phyloP scores from a whole-genome alignment of 768 basidiomycete genomes.

The Floccularia luteovirens region DNA sequence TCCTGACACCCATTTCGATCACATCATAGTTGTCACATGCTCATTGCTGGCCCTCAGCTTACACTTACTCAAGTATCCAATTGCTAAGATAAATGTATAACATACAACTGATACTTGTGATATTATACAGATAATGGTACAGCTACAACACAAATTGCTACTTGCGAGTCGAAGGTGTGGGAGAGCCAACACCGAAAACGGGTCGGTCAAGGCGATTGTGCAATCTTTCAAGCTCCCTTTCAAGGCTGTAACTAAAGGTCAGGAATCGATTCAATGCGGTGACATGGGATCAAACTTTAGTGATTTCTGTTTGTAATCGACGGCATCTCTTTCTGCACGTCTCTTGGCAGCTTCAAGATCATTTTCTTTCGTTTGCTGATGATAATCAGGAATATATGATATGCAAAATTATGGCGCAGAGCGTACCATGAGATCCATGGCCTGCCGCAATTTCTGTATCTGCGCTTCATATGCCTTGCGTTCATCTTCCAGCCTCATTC shows the following conservation, averaged over 20 bases:
- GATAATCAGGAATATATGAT: conserved; percentile 5
- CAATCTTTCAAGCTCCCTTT: conserved; percentile 63
- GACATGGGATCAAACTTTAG: conserved; percentile 40
- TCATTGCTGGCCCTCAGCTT: too few relatives aligned
- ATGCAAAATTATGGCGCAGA: conserved; percentile 1
- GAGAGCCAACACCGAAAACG: conserved; percentile 22
- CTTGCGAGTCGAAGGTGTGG: conserved; percentile 24
- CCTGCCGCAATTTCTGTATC: conserved; percentile 45
- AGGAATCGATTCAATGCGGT: conserved; percentile 5
- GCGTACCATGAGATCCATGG: conserved; percentile 56
- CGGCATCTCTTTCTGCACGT: conserved; percentile 69
- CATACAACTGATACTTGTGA: too few relatives aligned
- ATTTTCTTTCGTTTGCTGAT: conserved; percentile 63
- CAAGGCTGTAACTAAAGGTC: conserved; percentile 32
- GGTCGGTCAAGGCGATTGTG: conserved; percentile 59
- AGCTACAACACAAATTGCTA: conserved; percentile 4
- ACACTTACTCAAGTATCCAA: too few relatives aligned
- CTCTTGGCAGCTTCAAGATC: conserved; percentile 66
- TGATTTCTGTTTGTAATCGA: conserved; percentile 63
- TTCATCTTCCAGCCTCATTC: conserved; percentile 59
- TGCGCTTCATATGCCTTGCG: conserved; percentile 51
- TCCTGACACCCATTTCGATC: too few relatives aligned
- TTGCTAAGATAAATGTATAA: too few relatives aligned
- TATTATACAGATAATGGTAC: not conserved
- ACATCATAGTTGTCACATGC: too few relatives aligned